Conservation (phyloP, 2,329 filamentous ascomycete genomes). For the Camillea tinctor region DNA sequence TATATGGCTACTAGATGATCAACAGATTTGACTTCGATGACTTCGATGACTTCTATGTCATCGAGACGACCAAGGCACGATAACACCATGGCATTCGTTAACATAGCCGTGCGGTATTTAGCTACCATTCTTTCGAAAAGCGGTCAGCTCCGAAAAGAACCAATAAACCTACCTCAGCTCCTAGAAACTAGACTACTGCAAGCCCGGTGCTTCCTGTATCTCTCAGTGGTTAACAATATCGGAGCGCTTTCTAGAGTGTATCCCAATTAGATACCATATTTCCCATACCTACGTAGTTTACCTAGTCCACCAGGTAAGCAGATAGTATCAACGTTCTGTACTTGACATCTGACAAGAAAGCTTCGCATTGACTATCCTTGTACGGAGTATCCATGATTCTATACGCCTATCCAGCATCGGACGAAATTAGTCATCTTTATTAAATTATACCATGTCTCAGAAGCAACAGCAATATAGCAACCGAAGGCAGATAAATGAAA, state of each 20-base stretch:
- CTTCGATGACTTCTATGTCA: too few relatives aligned
- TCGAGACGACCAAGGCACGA: not conserved
- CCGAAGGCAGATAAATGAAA: not conserved
- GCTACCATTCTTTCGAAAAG: not conserved
- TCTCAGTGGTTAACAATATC: not conserved
- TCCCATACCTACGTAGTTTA: constrained; percentile 1
- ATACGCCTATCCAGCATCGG: too few relatives aligned
- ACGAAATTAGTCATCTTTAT: too few relatives aligned
- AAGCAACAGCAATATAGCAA: too few relatives aligned
- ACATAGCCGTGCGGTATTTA: not conserved
- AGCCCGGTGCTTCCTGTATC: not conserved
- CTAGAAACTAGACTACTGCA: not conserved
- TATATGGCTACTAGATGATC: too few relatives aligned
- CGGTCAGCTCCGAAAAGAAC: not conserved
- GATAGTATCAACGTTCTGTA: constrained; percentile 2
- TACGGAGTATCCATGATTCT: too few relatives aligned
- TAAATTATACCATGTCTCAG: too few relatives aligned
- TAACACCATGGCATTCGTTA: not conserved
- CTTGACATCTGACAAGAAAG: not conserved
- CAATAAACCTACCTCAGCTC: not conserved
- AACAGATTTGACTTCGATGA: too few relatives aligned
- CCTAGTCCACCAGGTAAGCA: constrained; percentile 9
- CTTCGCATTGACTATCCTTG: too few relatives aligned
- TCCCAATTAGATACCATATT: not conserved
- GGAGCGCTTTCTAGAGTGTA: not conserved